Conservation (phyloP, 768 basidiomycete species). For the Fomitopsis serialis region DNA sequence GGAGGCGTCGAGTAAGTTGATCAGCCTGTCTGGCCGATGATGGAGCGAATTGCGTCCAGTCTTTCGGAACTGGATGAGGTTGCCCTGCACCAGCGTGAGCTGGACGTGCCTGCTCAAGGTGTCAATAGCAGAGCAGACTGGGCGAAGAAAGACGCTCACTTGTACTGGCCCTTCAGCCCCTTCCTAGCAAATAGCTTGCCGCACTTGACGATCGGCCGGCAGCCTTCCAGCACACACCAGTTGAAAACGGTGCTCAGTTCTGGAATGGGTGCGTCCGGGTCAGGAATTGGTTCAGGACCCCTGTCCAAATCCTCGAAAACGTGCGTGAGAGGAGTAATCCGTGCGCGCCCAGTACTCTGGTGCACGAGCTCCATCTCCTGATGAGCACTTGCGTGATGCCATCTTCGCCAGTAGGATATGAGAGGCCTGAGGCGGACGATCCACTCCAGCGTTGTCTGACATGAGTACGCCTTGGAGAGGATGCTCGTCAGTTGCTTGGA, state of each 20-base stretch:
- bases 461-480: constrained; percentile 51
- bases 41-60: constrained; percentile 54
- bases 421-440: constrained; percentile 68
- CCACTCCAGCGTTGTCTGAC: constrained; percentile 76
- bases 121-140: neutral
- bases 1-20: constrained; percentile 70
- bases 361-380: constrained; percentile 79
- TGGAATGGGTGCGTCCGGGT: constrained; percentile 48
- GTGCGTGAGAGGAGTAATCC: constrained; percentile 53
- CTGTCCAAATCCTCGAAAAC: constrained; percentile 33
- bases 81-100: constrained; percentile 69
- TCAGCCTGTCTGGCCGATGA: constrained; percentile 45
- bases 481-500: no score
- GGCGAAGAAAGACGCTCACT: constrained; percentile 40
- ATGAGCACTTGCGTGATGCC: constrained; percentile 69
- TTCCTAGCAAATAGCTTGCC: constrained; percentile 71
- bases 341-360: constrained; percentile 40
- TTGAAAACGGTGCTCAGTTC: constrained; percentile 68
- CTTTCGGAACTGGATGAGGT: constrained; percentile 68
- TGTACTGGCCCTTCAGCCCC: constrained; percentile 71
- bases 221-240: constrained; percentile 83
- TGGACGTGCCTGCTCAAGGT: constrained; percentile 49
- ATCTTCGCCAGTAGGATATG: constrained; percentile 72
- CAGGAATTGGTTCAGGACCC: constrained; percentile 46
- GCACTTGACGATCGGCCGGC: constrained; percentile 66